phyloP scores from a whole-genome alignment of 305 asterid species.

The Fraxinus sp. region DNA sequence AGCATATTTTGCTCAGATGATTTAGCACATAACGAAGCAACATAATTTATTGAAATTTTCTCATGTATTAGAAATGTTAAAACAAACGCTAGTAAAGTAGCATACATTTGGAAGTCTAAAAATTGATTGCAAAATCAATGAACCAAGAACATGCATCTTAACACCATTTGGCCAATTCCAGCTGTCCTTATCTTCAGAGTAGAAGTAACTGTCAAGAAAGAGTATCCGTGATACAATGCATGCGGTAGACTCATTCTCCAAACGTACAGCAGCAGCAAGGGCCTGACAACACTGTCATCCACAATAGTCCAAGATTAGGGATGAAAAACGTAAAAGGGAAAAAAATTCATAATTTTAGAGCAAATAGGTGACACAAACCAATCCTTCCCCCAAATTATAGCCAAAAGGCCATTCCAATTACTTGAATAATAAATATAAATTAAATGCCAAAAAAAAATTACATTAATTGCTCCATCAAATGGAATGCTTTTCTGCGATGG shows the following conservation, averaged over 20 bases:
- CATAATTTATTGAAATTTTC: neutral
- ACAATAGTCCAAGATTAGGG: slow-evolving; percentile 19
- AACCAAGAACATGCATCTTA: slow-evolving; percentile 81
- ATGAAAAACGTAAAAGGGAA: neutral
- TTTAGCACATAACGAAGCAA: slow-evolving; percentile 11
- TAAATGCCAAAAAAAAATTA: neutral
- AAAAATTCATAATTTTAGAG: neutral
- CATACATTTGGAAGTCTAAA: slow-evolving; percentile 79
- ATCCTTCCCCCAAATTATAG: neutral
- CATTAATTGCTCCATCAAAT: neutral
- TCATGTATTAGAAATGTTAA: neutral
- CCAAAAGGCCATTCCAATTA: neutral
- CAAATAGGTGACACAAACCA: neutral
- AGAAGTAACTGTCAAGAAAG: slow-evolving; percentile 68
- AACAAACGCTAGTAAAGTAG: slow-evolving; percentile 17
- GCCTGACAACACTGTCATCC: slow-evolving; percentile 78
- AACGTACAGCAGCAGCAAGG: slow-evolving; percentile 73
- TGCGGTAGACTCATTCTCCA: slow-evolving; percentile 50
- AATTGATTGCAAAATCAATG: slow-evolving; percentile 81
- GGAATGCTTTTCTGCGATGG: neutral
- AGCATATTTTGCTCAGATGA: neutral
- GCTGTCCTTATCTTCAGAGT: slow-evolving; percentile 53
- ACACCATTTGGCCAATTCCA: slow-evolving; percentile 83
- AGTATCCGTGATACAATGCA: slow-evolving; percentile 69
- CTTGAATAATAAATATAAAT: neutral